These are phyloP conservation scores for Pseudogymnoascus sp. DNA, from an alignment of 2,329 filamentous ascomycete genomes.

Conservation along the genomic window DNA sequence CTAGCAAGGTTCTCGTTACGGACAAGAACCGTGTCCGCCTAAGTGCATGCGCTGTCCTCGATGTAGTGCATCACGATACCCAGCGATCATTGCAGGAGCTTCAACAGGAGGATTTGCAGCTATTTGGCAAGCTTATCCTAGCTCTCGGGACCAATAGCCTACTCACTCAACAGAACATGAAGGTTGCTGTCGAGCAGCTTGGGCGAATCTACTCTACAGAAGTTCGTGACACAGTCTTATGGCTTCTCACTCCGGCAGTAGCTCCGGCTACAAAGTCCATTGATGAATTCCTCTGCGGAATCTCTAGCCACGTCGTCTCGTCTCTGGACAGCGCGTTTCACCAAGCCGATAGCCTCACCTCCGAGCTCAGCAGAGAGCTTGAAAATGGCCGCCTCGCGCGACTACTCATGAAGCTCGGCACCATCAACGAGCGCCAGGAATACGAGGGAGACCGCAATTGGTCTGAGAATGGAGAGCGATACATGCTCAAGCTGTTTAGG, in stretches of 20 bases:
- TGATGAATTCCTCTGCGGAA: slow-evolving; percentile 68
- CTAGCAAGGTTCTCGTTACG: slow-evolving; percentile 82
- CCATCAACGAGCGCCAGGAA: slow-evolving; percentile 84
- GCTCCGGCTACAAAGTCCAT: slow-evolving; percentile 58
- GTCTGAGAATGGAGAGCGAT: slow-evolving; percentile 89
- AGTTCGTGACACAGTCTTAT: slow-evolving; percentile 69
- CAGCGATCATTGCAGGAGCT: slow-evolving; percentile 62
- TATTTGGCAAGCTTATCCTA: slow-evolving; percentile 79
- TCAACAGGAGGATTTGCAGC: slow-evolving; percentile 79
- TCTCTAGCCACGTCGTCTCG: slow-evolving; percentile 67
- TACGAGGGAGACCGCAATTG: slow-evolving; percentile 69
- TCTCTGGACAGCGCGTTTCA: slow-evolving; percentile 75
- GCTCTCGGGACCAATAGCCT: slow-evolving; percentile 64
- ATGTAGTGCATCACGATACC: slow-evolving; percentile 77
- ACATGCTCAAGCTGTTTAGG: slow-evolving; percentile 87
- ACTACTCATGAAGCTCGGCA: slow-evolving; percentile 71
- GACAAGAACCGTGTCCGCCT: slow-evolving; percentile 84
- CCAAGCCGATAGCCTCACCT: slow-evolving; percentile 63
- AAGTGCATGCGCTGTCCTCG: slow-evolving; percentile 79
- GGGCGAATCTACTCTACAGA: slow-evolving; percentile 68
- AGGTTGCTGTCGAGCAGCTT: slow-evolving; percentile 67
- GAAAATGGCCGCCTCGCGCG: slow-evolving; percentile 84
- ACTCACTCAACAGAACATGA: slow-evolving; percentile 49
- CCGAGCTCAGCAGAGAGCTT: slow-evolving; percentile 67
- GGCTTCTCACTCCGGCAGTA: slow-evolving; percentile 65